A percentile compares a stretch with the other conserved stretches of the same genome.
phyloP scores from a whole-genome alignment of 768 basidiomycete genomes.

The Clitopilus passeckerianus region DNA sequence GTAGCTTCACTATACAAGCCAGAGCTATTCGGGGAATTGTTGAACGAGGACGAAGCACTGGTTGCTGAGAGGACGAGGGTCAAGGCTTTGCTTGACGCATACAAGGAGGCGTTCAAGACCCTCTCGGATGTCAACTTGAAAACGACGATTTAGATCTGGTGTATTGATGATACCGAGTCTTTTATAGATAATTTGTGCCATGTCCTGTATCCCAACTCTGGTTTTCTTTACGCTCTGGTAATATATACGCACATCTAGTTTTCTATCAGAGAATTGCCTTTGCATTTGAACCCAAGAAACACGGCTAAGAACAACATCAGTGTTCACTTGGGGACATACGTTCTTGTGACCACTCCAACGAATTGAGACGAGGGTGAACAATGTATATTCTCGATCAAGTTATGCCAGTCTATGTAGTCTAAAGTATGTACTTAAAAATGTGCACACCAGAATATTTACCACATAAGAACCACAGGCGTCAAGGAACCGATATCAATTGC shows the following conservation, averaged over 20 bases:
- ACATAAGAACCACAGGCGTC: neutral
- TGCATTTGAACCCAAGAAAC: too few species aligned
- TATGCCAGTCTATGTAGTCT: neutral
- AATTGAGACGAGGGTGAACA: neutral
- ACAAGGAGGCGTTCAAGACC: slow-evolving; percentile 90
- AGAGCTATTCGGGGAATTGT: slow-evolving; percentile 81
- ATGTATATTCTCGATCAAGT: neutral
- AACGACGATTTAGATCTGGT: slow-evolving; percentile 28
- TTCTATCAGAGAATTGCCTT: too few species aligned
- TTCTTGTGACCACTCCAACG: too few species aligned
- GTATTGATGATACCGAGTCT: slow-evolving; percentile 2
- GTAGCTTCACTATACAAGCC: slow-evolving; percentile 96
- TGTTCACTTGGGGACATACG: too few species aligned
- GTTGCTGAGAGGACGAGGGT: slow-evolving; percentile 92
- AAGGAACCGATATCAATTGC: neutral
- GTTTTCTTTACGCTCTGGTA: neutral
- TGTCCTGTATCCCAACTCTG: neutral
- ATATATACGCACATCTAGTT: neutral
- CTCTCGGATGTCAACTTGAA: slow-evolving; percentile 80
- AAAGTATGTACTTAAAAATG: neutral
- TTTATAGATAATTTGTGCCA: neutral
- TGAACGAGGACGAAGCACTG: slow-evolving; percentile 94
- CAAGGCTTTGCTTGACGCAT: slow-evolving; percentile 92
- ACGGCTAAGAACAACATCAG: too few species aligned
- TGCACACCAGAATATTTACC: neutral